Conservation (phyloP, 495 filamentous ascomycete species). For the Neurospora africana region DNA sequence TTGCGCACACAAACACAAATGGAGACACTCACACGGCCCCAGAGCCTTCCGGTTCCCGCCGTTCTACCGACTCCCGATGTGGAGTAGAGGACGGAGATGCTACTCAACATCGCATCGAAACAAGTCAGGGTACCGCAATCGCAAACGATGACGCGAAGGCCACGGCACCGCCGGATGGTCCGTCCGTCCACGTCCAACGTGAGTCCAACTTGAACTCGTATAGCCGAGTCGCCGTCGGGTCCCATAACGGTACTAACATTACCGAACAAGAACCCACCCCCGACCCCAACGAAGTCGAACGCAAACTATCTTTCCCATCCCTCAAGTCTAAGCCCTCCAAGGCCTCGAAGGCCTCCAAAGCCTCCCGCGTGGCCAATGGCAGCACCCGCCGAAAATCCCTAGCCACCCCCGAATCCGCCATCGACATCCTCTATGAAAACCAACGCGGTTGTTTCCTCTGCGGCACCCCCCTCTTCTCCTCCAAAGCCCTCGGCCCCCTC, state of each 20-base stretch:
- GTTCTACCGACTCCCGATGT: background rate
- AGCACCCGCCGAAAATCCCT: background rate
- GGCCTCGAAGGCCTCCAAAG: background rate
- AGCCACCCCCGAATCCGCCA: slow-evolving; percentile 40
- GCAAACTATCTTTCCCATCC: background rate
- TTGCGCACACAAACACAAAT: background rate
- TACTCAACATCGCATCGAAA: background rate
- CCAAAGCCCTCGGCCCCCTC: slow-evolving; percentile 72
- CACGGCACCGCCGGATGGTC: background rate
- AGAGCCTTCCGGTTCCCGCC: background rate
- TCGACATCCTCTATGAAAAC: slow-evolving; percentile 95
- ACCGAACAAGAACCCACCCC: background rate
- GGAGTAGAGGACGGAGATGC: background rate
- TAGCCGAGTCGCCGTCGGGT: background rate
- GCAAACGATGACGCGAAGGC: background rate
- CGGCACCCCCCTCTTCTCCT: slow-evolving; percentile 80
- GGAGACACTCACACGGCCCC: background rate
- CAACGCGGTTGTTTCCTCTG: slow-evolving; percentile 76
- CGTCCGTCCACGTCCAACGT: background rate
- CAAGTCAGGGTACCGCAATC: background rate
- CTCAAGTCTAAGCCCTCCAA: background rate
- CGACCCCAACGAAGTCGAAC: background rate
- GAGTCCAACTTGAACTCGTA: background rate
- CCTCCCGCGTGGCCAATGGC: background rate
- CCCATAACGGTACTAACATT: background rate